Percentiles rank a stretch among this genome's conserved stretches.
Conservation (phyloP, 768 basidiomycete genomes). For the Zangia roseola region DNA sequence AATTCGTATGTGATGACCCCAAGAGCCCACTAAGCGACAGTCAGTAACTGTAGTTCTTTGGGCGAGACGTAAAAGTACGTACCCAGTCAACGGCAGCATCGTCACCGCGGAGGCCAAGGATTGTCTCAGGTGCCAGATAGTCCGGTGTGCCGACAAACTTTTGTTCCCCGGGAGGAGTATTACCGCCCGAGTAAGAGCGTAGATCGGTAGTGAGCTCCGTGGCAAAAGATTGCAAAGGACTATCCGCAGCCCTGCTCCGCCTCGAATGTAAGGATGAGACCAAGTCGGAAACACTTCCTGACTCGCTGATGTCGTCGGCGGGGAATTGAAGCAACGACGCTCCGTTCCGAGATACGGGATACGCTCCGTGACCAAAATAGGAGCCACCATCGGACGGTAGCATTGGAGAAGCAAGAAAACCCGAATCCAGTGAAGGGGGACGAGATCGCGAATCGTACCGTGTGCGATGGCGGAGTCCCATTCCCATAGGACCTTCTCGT, state of each 20-base stretch:
- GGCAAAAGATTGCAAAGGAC: slow-evolving; percentile 84
- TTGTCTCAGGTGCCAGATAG: slow-evolving; percentile 94
- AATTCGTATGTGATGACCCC: slow-evolving; percentile 99
- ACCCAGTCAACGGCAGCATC: slow-evolving; percentile 98
- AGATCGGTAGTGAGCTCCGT: slow-evolving; percentile 82
- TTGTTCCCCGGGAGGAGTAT: slow-evolving; percentile 80
- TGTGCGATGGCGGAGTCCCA: slow-evolving; percentile 51
- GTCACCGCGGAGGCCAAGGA: slow-evolving; percentile 92
- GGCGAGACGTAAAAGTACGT: slow-evolving; percentile 29
- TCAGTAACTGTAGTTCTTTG: slow-evolving; percentile 11
- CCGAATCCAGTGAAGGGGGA: slow-evolving; percentile 79
- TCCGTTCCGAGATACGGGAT: slow-evolving; percentile 55
- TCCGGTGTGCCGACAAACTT: slow-evolving; percentile 98
- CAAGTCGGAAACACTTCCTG: slow-evolving; percentile 80
- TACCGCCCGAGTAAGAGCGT: slow-evolving; percentile 60
- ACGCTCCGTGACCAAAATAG: slow-evolving; percentile 74
- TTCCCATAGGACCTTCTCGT: slow-evolving; percentile 52
- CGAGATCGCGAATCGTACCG: slow-evolving; percentile 68
- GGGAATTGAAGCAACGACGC: slow-evolving; percentile 65
- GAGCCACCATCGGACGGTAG: slow-evolving; percentile 70
- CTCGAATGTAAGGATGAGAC: slow-evolving; percentile 53
- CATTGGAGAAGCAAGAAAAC: slow-evolving; percentile 75
- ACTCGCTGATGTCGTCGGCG: slow-evolving; percentile 84
- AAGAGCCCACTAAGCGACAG: slow-evolving; percentile 80
- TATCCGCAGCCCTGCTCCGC: slow-evolving; percentile 57